Base-by-base conservation (phyloP, 1,139 yeast species). In the Entelexis sorbosivorans region DNA sequence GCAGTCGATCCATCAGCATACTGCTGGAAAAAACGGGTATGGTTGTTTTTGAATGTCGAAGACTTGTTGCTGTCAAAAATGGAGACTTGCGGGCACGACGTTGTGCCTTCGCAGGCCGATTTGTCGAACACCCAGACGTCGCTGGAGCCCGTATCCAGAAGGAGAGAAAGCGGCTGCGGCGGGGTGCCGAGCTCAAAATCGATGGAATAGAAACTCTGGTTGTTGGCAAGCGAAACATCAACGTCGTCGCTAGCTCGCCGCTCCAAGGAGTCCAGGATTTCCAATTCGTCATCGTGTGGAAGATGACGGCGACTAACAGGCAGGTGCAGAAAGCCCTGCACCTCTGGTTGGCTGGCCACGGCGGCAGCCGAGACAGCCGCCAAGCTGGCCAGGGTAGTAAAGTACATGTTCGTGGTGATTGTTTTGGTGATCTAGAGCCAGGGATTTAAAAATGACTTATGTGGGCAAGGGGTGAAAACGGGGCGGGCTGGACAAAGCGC, bases 1-100 rank as follows among this genome's bases (percentile, higher is more conserved):
- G 89, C 88, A 20, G 42, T 51, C 9, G 85, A 72, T 6, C 65
- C 63, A 63, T 84, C 94, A 32, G 81, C 89, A 60, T 85, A 85
- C 19, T 44, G 20, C 47, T 61, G 61, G 42, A 24, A 38, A 52
- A 65, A 65, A 28, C 52, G 54, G 2, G 60, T 52, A 16, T 46
- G 39, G 53, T 57, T 55, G 26, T 9, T n/a, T 7, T 60, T 50
- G 66, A 71, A 79, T 5, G 78, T 60, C 1, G 71, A 54, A 0
- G 82, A 76, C 4, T 61, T 51, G 28, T 63, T 52, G 26, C 68
- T 66, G 60, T 76, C 69, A 61, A 75, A 79, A 26, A 40, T 36
- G 6, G 53, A 13, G 19, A 31, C 20, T 13, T 24, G n/a, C 17
- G 32, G n/a, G 32, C 51, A 38, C 5, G 22, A 2, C 2, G 20